Percentiles rank a stretch among this genome's conserved stretches.
phyloP scores from a whole-genome alignment of 768 basidiomycete species.

The Leccinum rimulosum region DNA sequence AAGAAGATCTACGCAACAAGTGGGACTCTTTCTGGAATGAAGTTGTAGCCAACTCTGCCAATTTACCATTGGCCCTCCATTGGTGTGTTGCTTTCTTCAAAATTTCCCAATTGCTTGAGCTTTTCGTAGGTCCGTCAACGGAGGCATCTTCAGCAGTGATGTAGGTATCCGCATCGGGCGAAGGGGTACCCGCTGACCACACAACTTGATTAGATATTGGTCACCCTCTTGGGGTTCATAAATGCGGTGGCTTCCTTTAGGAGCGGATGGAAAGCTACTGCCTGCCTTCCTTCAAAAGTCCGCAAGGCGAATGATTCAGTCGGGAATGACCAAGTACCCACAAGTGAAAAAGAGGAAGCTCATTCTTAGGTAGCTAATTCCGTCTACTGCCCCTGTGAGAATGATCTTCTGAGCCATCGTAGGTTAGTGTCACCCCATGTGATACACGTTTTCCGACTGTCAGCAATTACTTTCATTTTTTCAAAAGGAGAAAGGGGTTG shows the following conservation, averaged over 20 bases:
- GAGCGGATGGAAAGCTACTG: constrained; percentile 71
- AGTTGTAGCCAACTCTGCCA: constrained; percentile 65
- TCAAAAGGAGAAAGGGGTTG: neutral
- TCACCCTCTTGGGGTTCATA: constrained; percentile 40
- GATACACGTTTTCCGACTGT: neutral
- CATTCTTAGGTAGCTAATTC: constrained; percentile 8
- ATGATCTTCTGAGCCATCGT: neutral
- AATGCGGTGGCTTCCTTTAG: constrained; percentile 63
- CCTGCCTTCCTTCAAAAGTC: constrained; percentile 23
- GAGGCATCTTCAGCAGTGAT: constrained; percentile 64
- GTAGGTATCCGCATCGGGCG: constrained; percentile 36
- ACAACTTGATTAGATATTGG: constrained; percentile 34
- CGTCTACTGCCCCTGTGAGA: neutral
- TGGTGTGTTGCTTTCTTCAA: constrained; percentile 49
- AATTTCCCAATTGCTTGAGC: neutral
- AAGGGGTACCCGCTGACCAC: constrained; percentile 2
- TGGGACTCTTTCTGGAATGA: constrained; percentile 74
- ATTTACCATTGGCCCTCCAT: constrained; percentile 82
- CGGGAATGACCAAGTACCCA: constrained; percentile 3
- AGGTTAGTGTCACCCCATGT: neutral
- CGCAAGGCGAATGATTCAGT: neutral
- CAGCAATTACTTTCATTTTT: neutral
- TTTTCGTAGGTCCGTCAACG: constrained; percentile 57
- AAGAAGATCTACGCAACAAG: constrained; percentile 51
- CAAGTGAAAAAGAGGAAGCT: constrained; percentile 13